Evolutionary conservation across 2,329 filamentous ascomycete genomes (phyloP), one percentile per base, ranked within the genome.

Genomic region (Leptosphaerulina australis): DNA sequence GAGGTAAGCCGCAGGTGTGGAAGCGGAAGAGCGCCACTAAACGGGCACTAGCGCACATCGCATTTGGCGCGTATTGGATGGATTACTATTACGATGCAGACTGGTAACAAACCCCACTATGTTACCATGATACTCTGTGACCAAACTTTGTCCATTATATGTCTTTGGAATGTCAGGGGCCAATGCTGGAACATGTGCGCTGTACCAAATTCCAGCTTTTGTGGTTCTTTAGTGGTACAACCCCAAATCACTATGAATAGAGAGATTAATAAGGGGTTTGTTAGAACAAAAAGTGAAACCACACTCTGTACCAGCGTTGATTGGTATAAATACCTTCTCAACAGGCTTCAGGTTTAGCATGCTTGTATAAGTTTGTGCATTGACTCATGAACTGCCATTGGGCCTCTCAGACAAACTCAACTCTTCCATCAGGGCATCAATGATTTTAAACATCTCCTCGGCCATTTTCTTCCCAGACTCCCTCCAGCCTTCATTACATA

Each of bases 401-500:
- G 18, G 22, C 22, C 24, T 14, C 17, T 21, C 24, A 10, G 31
- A 10, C 21, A 36, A 3, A 6, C 29, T 43, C 5, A 44, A 24
- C 25, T 69, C 64, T 28, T 55, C 60, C 37, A 72, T 66, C 44
- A 73, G 40, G 5, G 44, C 56, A 44, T 67, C 67, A 17, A 71
- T 60, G 29, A 69, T 56, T 52, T 73, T 73, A 25, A 70, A 73
- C 68, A 73, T 71, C 52, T 73, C 70, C 20, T 68, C 70, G 1
- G 65, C 65, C 55, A 70, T 46, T 38, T 53, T 66, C 41, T 55
- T 61, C 20, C 70, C 70, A 21, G 48, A 54, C 39, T 71, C 69
- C 29, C 68, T 62, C 55, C 58, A 73, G 5, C 50, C 41, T 35
- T 65, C 68, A 12, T 63, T 64, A 20, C 70, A 73, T 26, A 73